Evolutionary conservation across 1,139 yeast genomes (phyloP).

Genomic region (Magnusiomyces clavatus): DNA sequence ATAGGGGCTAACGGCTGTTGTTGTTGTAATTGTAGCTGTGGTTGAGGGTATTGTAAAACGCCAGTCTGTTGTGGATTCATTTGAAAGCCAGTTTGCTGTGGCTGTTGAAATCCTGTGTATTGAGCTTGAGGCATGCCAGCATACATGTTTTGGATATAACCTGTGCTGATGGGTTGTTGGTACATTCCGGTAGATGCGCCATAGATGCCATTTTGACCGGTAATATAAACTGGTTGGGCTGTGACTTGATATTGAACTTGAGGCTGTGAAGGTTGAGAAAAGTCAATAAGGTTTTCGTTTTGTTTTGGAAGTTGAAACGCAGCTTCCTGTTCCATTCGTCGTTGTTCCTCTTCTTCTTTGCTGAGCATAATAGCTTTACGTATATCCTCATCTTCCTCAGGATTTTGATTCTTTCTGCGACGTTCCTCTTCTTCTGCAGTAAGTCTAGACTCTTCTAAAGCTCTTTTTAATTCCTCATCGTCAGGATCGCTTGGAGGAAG

Average conservation of each 20-base stretch:
- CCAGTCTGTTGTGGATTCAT: constrained; percentile 26
- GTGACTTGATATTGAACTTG: constrained; percentile 10
- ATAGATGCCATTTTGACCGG: constrained; percentile 46
- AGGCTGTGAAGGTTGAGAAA: constrained; percentile 35
- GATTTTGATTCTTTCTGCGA: constrained; percentile 37
- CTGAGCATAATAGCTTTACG: constrained; percentile 77
- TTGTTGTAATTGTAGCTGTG: constrained; percentile 35
- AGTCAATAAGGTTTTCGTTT: constrained; percentile 16
- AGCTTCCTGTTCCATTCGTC: constrained; percentile 23
- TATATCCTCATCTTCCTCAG: constrained; percentile 60
- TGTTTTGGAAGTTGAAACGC: constrained; percentile 19
- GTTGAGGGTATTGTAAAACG: constrained; percentile 26
- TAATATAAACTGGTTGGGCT: constrained; percentile 7
- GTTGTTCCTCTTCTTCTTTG: constrained; percentile 69
- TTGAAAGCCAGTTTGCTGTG: constrained; percentile 30
- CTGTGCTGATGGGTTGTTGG: constrained; percentile 45
- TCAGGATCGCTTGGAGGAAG: constrained; percentile 34
- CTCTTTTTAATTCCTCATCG: constrained; percentile 78
- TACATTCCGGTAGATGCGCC: constrained; percentile 59
- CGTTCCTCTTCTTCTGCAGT: constrained; percentile 85
- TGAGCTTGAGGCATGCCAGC: constrained; percentile 26
- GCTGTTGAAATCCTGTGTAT: constrained; percentile 28
- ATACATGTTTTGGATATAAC: constrained; percentile 40
- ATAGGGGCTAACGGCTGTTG: constrained; percentile 46
- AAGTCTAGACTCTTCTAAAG: constrained; percentile 69